phyloP scores from a whole-genome alignment of 2,329 filamentous ascomycete genomes.

The Nemania abortiva region DNA sequence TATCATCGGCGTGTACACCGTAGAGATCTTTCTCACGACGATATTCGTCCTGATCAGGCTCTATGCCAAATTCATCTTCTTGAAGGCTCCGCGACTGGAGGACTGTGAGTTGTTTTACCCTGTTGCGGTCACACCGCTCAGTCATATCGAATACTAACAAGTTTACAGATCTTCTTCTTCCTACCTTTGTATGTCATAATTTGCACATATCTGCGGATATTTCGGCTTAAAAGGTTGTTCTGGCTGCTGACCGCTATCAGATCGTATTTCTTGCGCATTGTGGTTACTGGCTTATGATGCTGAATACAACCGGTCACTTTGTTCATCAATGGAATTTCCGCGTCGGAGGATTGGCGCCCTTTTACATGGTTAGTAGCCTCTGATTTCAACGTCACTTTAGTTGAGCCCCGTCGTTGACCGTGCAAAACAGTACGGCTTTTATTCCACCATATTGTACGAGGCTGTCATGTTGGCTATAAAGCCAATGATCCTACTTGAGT shows the following conservation, averaged over 20 bases:
- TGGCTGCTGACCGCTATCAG: slow-evolving; percentile 7
- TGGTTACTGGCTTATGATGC: slow-evolving; percentile 23
- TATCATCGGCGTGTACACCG: slow-evolving; percentile 19
- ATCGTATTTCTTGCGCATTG: slow-evolving; percentile 23
- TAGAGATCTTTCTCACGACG: slow-evolving; percentile 6
- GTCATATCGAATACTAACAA: background rate
- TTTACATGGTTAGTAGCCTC: slow-evolving; percentile 14
- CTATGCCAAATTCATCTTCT: slow-evolving; percentile 24
- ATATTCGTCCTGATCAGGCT: slow-evolving; percentile 24
- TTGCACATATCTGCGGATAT: background rate
- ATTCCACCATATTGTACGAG: slow-evolving; percentile 26
- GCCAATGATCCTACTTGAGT: slow-evolving; percentile 26
- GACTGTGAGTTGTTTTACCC: slow-evolving; percentile 20
- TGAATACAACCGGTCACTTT: slow-evolving; percentile 21
- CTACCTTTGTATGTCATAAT: slow-evolving; percentile 12
- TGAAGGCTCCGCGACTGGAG: slow-evolving; percentile 20
- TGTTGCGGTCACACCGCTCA: background rate
- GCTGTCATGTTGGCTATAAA: slow-evolving; percentile 24
- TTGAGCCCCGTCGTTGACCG: background rate
- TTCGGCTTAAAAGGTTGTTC: background rate
- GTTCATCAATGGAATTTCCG: slow-evolving; percentile 24
- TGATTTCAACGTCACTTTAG: background rate
- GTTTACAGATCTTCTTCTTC: slow-evolving; percentile 16
- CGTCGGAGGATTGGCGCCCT: slow-evolving; percentile 16
- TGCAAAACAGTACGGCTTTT: slow-evolving; percentile 19